A percentile compares a stretch with the other conserved stretches of the same genome.
Evolutionary conservation across 1,284 basidiomycete species (phyloP).

Genomic region (Ceratorhiza oryzae-sativae): DNA sequence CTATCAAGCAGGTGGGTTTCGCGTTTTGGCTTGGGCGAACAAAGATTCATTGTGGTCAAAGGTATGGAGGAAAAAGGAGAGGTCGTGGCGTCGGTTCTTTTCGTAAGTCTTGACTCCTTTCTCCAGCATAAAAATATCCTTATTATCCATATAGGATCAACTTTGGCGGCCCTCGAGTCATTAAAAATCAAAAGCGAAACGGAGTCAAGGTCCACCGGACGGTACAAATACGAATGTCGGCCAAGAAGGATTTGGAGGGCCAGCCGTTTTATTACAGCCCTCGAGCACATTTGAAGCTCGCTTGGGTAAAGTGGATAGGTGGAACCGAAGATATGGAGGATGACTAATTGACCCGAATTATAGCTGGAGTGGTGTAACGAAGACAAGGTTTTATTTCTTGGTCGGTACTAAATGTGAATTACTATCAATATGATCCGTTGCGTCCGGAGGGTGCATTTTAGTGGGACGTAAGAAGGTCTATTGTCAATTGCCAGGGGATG

Average conservation of each 20-base stretch:
- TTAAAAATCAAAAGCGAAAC: conserved; percentile 32
- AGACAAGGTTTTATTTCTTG: no score
- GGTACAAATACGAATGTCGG: conserved; percentile 15
- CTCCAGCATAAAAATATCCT: neutral
- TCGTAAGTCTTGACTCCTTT: neutral
- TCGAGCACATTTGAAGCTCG: neutral
- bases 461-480: no score
- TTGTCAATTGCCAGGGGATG: no score
- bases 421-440: no score
- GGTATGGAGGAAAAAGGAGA: conserved; percentile 34
- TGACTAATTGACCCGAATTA: neutral
- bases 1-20: conserved; percentile 28
- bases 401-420: no score
- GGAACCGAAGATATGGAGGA: conserved; percentile 3
- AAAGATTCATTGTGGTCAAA: neutral
- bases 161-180: conserved; percentile 23
- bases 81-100: conserved; percentile 21
- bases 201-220: conserved; percentile 35
- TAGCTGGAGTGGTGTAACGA: no score
- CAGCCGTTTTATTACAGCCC: conserved; percentile 19
- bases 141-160: conserved; percentile 9
- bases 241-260: conserved; percentile 1
- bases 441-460: no score
- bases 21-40: neutral
- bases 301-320: conserved; percentile 21